Base-by-base conservation (phyloP, 148 eudicot genomes). In the Chenopodium quinoa region DNA sequence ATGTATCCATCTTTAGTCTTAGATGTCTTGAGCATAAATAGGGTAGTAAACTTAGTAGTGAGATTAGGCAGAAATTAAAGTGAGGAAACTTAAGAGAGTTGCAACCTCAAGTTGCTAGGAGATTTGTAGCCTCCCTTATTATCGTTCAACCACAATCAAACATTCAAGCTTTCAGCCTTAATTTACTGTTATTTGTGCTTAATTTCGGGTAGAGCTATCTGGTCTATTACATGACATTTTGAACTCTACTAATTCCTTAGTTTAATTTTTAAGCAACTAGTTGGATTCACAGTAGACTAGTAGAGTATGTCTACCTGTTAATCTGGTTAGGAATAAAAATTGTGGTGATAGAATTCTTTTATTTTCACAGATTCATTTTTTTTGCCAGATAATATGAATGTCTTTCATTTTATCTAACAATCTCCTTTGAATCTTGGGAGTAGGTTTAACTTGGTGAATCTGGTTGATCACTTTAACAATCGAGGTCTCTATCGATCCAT, bases 401-500 rank as follows among this genome's bases (percentile, higher is more conserved):
- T 67, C 68, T 78, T 73, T 62, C 76, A 29, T 69, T 29, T 58
- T 48, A 27, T 66, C 12, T 68, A 63, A 64, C 40, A 50, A 65
- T 65, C 22, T 81, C 65, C 48, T 75, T 32, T 32, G 27, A 70
- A 52, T 25, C 34, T 76, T 4, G 71, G 80, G 23, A 79, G 79
- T 86, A 97, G 99, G 90, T 97, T 94, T 88, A 91, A 97, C 79
- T 69, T 92, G 79, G 83, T 83, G 80, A 86, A 86, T 62, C 82
- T 94, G 82, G 94, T 94, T 78, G 99, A 97, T 75, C 98, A 94
- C 85, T 97, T 97, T 85, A 80, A 97, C 84, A 50, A 82, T 44
- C 94, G 97, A 82, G 99, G 98, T 76, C 88, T 94, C 65, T 94
- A 97, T 82, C 92, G 94, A 54, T 92, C 99, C 69, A 87, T 97